Evolutionary conservation across 2,329 filamentous ascomycete genomes (phyloP).

Genomic region (Xylariaceae sp.): DNA sequence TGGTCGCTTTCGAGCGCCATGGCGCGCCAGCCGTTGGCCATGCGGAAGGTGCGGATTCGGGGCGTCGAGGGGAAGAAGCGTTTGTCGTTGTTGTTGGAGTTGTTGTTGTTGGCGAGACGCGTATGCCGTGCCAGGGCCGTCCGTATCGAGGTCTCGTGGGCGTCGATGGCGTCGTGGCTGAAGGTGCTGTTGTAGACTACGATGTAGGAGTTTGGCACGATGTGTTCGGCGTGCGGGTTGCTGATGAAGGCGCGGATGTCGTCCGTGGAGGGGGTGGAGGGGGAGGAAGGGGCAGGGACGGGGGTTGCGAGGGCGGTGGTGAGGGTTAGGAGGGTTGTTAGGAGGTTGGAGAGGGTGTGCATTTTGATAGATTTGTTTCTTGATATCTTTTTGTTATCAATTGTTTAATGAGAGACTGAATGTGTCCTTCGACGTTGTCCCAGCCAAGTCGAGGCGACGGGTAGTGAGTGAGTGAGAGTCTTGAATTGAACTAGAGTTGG

Average conservation of each 20-base stretch:
- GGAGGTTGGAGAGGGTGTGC: conserved; percentile 26
- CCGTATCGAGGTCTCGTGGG: conserved; percentile 46
- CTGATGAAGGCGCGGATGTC: conserved; percentile 41
- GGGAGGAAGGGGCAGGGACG: too few relatives aligned
- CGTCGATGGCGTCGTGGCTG: conserved; percentile 42
- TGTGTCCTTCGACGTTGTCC: conserved; percentile 21
- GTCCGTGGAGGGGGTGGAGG: too few relatives aligned
- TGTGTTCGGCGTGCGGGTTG: conserved; percentile 44
- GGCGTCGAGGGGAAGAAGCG: conserved; percentile 22
- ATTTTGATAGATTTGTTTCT: conserved; percentile 24
- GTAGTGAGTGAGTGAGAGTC: too few relatives aligned
- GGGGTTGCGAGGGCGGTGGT: conserved; percentile 13
- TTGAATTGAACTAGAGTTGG: too few relatives aligned
- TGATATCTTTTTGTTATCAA: too few relatives aligned
- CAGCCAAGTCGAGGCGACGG: conserved; percentile 21
- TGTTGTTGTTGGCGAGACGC: conserved; percentile 46
- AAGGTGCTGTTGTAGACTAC: conserved; percentile 58
- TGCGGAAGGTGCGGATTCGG: conserved; percentile 41
- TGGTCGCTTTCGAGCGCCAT: conserved; percentile 50
- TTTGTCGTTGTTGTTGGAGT: conserved; percentile 40
- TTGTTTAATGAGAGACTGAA: too few relatives aligned
- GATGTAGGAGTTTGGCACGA: conserved; percentile 56
- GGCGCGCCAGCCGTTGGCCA: conserved; percentile 46
- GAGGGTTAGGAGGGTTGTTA: conserved; percentile 28
- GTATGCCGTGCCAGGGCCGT: conserved; percentile 18